A percentile compares a stretch with the other conserved stretches of the same genome.
These are phyloP conservation scores for Protea cynaroides DNA, from an alignment of 164 flowering plant genomes.

Conservation along the genomic window DNA sequence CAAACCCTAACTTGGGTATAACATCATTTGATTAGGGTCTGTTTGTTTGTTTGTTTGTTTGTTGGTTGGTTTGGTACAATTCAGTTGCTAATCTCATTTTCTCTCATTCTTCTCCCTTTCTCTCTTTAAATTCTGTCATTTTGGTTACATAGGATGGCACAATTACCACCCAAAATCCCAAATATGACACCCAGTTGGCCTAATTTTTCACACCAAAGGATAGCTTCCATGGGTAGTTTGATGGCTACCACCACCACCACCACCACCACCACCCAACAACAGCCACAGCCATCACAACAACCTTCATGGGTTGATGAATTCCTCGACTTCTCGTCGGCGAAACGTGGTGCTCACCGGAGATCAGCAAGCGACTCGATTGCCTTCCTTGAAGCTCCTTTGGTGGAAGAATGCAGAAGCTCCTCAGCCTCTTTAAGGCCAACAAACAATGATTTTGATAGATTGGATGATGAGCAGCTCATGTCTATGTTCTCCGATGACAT, in stretches of 20 bases:
- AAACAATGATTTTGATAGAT: conserved; percentile 32
- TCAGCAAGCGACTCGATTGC: conserved; percentile 61
- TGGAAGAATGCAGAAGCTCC: conserved; percentile 22
- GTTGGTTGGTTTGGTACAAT: background rate
- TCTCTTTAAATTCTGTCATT: background rate
- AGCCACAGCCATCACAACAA: conserved; percentile 6
- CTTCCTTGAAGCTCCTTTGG: conserved; percentile 40
- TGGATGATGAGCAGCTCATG: conserved; percentile 71
- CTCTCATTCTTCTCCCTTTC: background rate
- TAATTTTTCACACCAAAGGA: conserved; percentile 41
- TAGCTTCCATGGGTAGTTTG: conserved; percentile 21
- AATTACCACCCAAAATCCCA: conserved; percentile 82
- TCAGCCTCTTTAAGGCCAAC: conserved; percentile 1
- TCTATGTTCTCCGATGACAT: conserved; percentile 62
- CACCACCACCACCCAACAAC: too few relatives aligned
- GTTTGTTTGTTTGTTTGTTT: conserved; percentile 9
- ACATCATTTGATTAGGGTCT: background rate
- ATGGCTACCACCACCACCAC: conserved; percentile 5
- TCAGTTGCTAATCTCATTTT: background rate
- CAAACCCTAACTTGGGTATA: background rate
- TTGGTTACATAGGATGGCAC: conserved; percentile 44
- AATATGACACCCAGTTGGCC: conserved; percentile 53
- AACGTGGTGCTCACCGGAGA: conserved; percentile 50
- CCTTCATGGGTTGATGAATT: conserved; percentile 77
- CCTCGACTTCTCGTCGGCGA: conserved; percentile 66